A percentile compares a stretch with the other conserved stretches of the same genome.
These are phyloP conservation scores for Paraleonurus japonicus DNA, from an alignment of 257 asterid species.

Conservation along the genomic window DNA sequence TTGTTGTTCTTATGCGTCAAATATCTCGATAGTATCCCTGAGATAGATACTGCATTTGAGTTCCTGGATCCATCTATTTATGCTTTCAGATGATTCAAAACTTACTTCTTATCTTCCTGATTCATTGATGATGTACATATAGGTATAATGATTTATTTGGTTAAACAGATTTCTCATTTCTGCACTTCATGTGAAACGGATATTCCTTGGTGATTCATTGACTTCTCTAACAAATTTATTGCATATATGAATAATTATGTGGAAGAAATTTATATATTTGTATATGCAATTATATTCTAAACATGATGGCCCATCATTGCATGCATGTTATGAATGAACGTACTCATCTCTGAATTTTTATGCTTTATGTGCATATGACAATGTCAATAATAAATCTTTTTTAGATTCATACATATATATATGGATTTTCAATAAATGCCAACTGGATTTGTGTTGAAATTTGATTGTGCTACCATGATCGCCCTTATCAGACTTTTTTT, in stretches of 20 bases:
- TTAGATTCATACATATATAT: not conserved
- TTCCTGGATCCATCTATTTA: not conserved
- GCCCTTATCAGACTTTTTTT: not conserved
- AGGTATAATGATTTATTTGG: not conserved
- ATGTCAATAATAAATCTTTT: not conserved
- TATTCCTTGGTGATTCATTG: not conserved
- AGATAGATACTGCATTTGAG: not conserved
- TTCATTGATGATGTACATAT: not conserved
- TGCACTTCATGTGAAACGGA: not conserved
- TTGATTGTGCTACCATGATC: not conserved
- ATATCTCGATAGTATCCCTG: not conserved
- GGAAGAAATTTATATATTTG: not conserved
- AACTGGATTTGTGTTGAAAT: not conserved
- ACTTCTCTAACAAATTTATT: not conserved
- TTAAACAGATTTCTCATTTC: not conserved
- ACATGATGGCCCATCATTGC: not conserved
- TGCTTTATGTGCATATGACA: not conserved
- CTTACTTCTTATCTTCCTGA: not conserved
- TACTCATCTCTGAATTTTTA: not conserved
- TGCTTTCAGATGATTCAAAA: not conserved
- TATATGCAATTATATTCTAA: not conserved
- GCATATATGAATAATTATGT: not conserved
- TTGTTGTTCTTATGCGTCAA: not conserved
- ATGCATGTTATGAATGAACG: not conserved
- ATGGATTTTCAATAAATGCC: slow-evolving; percentile 3